Evolutionary conservation across 768 basidiomycete species (phyloP), one percentile per base, ranked within the genome.

Genomic region (Agaricus subrufescens): DNA sequence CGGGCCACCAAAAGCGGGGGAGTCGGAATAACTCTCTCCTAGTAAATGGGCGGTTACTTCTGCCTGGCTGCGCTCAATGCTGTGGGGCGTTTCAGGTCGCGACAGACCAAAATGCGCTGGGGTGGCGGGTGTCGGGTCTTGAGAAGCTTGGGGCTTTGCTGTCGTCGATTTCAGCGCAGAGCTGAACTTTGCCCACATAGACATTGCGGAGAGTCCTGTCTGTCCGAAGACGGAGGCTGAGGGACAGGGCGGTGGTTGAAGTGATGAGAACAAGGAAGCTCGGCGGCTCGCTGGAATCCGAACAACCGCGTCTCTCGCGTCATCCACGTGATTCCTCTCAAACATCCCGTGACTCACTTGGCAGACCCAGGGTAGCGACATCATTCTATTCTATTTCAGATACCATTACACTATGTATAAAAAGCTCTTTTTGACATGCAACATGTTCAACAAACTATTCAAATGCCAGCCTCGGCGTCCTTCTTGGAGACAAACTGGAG

Each of bases 401-500:
- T 55, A 55, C 26, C 54, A 48, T 39, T 55, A 55, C 46, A 48
- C 19, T 31, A 55, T 19, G 19, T 19, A 19, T 48, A 55, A 47
- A 43, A 27, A 48, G 46, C 30, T 42, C 39, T 55, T 55, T 55
- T 55, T 48, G 26, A 15, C 25, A 19, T 42, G 40, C 39, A 49
- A 31, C 34, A n/a, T 26, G 34, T 34, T 10, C 26, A 39, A 46
- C 15, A 5, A 25, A 48, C 3, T 39, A 58, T 61, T 66, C 66
- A 68, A 57, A 66, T 39, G 52, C 64, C 64, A 62, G 69, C 69
- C 46, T 62, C 63, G 49, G 70, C 70, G 63, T 97, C 95, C 72
- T 83, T 81, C 75, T 81, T 79, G 59, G 94, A 91, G 59, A 84
- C 86, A 75, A 72, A 92, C 61, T 84, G 75, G 69, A 98, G 75